Percentiles rank a stretch among this genome's conserved stretches.
These are phyloP conservation scores for Gossypium armourianum DNA, from an alignment of 441 rosid species.

Conservation along the genomic window DNA sequence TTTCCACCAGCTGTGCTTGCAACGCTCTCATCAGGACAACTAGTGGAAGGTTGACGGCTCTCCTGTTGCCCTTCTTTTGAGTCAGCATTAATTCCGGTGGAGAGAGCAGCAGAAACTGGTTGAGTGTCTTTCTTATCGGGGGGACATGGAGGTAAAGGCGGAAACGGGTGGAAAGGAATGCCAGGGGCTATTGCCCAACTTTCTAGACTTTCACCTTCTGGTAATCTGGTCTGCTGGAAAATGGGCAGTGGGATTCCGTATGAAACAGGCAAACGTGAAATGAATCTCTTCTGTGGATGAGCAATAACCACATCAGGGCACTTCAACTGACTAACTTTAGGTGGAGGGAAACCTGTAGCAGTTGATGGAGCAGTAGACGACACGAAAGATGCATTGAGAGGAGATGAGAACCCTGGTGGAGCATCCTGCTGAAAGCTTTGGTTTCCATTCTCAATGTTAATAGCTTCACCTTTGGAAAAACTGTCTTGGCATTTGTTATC, in stretches of 20 bases:
- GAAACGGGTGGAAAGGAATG: constrained; percentile 81
- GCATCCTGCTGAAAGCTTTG: constrained; percentile 40
- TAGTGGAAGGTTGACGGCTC: constrained; percentile 20
- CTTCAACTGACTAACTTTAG: constrained; percentile 16
- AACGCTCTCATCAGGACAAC: constrained; percentile 22
- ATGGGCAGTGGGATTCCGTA: constrained; percentile 69
- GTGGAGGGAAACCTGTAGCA: constrained; percentile 18
- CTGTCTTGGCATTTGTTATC: constrained; percentile 19
- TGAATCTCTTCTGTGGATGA: constrained; percentile 51
- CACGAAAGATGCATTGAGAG: constrained; percentile 21
- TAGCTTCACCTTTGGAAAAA: constrained; percentile 24
- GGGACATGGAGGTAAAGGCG: constrained; percentile 70
- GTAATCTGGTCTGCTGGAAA: constrained; percentile 48
- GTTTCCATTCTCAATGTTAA: constrained; percentile 20
- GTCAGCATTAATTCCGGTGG: constrained; percentile 12
- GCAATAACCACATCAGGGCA: constrained; percentile 33
- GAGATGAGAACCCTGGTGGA: constrained; percentile 81
- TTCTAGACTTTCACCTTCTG: constrained; percentile 32
- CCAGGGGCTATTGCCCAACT: constrained; percentile 76
- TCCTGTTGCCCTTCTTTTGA: constrained; percentile 18
- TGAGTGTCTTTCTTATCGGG: constrained; percentile 27
- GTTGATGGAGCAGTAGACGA: constrained; percentile 30
- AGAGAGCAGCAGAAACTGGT: constrained; percentile 18
- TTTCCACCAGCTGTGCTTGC: constrained; percentile 26
- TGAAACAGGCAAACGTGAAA: constrained; percentile 54